Percentiles rank a stretch among this genome's conserved stretches.
phyloP scores from a whole-genome alignment of 2,329 filamentous ascomycete species.

The Fusarium protoensiforme region DNA sequence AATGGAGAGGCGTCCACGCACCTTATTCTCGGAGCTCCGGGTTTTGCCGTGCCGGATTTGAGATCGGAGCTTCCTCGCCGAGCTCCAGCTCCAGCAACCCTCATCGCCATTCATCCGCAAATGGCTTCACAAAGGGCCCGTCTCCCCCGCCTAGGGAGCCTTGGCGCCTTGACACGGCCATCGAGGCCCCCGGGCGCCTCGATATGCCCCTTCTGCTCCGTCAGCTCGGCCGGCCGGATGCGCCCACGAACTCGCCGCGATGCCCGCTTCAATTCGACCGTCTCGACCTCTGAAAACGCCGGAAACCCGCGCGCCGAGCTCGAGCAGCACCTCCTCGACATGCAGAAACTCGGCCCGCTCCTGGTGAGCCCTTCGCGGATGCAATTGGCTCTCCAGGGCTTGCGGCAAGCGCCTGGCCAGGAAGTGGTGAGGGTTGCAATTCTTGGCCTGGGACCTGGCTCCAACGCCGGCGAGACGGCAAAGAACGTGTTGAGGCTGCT shows the following conservation, averaged over 20 bases:
- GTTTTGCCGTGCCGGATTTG: constrained; percentile 41
- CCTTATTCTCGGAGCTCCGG: constrained; percentile 25
- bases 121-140: constrained; percentile 48
- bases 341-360: constrained; percentile 70
- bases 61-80: constrained; percentile 34
- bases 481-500: constrained; percentile 75
- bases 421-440: constrained; percentile 71
- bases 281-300: constrained; percentile 40
- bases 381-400: constrained; percentile 75
- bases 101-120: constrained; percentile 35
- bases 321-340: constrained; percentile 65
- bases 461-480: constrained; percentile 59
- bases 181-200: constrained; percentile 26
- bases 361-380: constrained; percentile 76
- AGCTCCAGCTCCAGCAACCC: constrained; percentile 26
- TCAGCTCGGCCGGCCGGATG: constrained; percentile 32
- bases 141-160: constrained; percentile 42
- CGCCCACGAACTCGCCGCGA: constrained; percentile 38
- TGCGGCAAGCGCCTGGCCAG: constrained; percentile 65
- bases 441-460: constrained; percentile 57
- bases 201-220: constrained; percentile 48
- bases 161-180: constrained; percentile 39
- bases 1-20: neutral
- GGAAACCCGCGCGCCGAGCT: constrained; percentile 62
- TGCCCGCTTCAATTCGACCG: constrained; percentile 45